These are phyloP conservation scores for Pueraria montana DNA, from an alignment of 306 rosid genomes.

Conservation along the genomic window DNA sequence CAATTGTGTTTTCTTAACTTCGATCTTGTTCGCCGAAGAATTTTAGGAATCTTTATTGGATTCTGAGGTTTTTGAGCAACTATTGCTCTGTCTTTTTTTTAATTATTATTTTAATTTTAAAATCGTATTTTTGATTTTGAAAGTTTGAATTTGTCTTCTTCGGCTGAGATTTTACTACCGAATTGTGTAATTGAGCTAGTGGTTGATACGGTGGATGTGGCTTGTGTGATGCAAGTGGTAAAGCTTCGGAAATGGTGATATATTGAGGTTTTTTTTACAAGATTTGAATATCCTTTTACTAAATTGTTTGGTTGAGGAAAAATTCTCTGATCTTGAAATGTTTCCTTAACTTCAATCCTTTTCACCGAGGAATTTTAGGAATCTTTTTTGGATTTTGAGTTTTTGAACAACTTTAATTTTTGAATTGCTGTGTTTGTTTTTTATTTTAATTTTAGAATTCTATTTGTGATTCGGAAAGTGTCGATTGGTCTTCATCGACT, in stretches of 20 bases:
- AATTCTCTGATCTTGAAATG: not conserved
- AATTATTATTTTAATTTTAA: not conserved
- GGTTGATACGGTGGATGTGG: not conserved
- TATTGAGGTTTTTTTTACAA: not conserved
- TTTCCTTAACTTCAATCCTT: not conserved
- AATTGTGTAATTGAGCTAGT: slow-evolving; percentile 3
- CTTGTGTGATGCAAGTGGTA: not conserved
- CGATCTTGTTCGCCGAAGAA: not conserved
- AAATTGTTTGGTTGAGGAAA: not conserved
- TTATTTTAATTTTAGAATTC: not conserved
- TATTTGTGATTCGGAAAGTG: slow-evolving; percentile 5
- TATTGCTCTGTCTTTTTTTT: not conserved
- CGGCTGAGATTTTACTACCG: not conserved
- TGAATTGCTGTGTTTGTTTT: no score
- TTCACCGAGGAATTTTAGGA: not conserved
- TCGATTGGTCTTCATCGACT: not conserved
- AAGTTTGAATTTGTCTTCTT: not conserved
- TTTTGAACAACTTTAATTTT: not conserved
- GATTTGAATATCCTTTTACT: slow-evolving; percentile 14
- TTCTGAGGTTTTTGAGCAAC: slow-evolving; percentile 8
- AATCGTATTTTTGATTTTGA: slow-evolving; percentile 11
- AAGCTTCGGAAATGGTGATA: not conserved
- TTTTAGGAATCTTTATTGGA: not conserved
- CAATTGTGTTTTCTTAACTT: not conserved
- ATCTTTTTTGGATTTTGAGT: not conserved